Evolutionary conservation across 306 rosid species (phyloP), one percentile per base, ranked within the genome.

Genomic region (Glycine tomentella): DNA sequence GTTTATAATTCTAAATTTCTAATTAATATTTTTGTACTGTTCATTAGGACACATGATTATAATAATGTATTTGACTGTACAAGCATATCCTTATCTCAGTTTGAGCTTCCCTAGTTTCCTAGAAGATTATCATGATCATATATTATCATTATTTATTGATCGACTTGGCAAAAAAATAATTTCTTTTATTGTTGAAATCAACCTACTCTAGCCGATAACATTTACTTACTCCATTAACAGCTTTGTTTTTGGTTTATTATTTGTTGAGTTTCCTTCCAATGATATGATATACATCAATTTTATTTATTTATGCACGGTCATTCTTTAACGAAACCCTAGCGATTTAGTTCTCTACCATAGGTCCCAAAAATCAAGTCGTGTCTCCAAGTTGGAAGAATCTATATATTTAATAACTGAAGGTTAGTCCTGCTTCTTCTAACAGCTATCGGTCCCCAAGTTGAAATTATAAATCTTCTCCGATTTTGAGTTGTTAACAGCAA

Each of bases 391-490:
- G 64, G 25, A 77, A 38, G 70, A 65, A 55, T 65, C n/a, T 15
- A 52, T 66, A 50, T 2, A 77, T 51, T 15, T 57, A 75, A 58
- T n/a, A 45, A 33, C 15, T n/a, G 0, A 8, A 46, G 12, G 11
- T 48, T 64, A 7, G 2, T 50, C 44, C 48, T 12, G 72, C 49
- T 52, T 65, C 65, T 77, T 53, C 73, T 49, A 76, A 53, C 75
- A 12, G 57, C 55, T 40, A 65, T 52, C 6, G 76, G 76, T 79
- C 82, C 51, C 38, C 61, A 56, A 56, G 20, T 69, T 69, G 51
- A 40, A 69, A 69, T 55, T 44, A 45, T 36, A 50, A 65, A 65
- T 55, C 33, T 72, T 72, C 76, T 1, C 3, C 79, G 9, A 42
- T 4, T 38, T 58, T 40, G 5, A 40, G 77, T 64, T 66, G 42